Conservation (phyloP, 2,329 filamentous ascomycete genomes). For the Capronia epimyces region DNA sequence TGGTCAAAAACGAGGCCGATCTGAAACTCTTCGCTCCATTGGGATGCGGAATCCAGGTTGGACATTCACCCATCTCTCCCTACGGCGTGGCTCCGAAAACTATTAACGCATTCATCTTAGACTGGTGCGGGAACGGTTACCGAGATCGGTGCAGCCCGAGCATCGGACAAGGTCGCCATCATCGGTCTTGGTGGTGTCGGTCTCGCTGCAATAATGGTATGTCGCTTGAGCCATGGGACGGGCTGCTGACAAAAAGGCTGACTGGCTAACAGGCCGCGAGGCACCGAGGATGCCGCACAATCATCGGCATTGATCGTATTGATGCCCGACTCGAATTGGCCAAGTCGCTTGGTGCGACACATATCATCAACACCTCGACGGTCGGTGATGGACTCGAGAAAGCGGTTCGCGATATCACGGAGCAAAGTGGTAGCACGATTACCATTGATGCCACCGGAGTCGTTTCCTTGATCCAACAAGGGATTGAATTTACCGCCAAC, state of each 20-base stretch:
- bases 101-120: too few species aligned
- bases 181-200: slow-evolving; percentile 46
- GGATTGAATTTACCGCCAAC: slow-evolving; percentile 29
- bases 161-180: slow-evolving; percentile 38
- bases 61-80: too few species aligned
- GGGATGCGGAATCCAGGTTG: slow-evolving; percentile 43
- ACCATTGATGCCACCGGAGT: slow-evolving; percentile 27
- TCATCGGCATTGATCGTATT: slow-evolving; percentile 38
- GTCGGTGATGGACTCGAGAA: slow-evolving; percentile 10
- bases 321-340: slow-evolving; percentile 35
- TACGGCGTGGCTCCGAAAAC: too few species aligned
- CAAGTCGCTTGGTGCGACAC: slow-evolving; percentile 37
- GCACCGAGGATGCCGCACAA: slow-evolving; percentile 35
- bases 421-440: slow-evolving; percentile 16
- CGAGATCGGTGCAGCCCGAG: slow-evolving; percentile 36
- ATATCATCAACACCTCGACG: slow-evolving; percentile 34
- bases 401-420: slow-evolving; percentile 7
- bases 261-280: too few species aligned
- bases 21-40: slow-evolving; percentile 43
- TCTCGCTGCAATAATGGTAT: slow-evolving; percentile 44
- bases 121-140: slow-evolving; percentile 39
- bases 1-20: slow-evolving; percentile 33
- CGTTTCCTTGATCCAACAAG: slow-evolving; percentile 20
- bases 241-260: too few species aligned
- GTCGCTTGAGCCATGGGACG: too few species aligned